phyloP scores from a whole-genome alignment of 202 grass and related monocot genomes.

The Carex sylvatica region DNA sequence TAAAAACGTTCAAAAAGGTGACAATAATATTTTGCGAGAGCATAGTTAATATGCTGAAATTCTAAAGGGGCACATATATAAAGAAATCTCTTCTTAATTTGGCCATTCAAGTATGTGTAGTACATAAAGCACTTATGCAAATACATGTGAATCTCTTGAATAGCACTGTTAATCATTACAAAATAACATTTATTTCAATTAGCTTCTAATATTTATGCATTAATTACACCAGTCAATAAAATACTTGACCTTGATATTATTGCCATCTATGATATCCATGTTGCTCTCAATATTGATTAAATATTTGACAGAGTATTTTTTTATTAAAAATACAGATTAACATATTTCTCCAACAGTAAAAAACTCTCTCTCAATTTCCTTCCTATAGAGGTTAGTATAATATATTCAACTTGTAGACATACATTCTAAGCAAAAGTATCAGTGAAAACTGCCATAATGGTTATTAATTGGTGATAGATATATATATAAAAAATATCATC shows the following conservation, averaged over 20 bases:
- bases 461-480: not conserved
- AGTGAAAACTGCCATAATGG: not conserved
- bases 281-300: not conserved
- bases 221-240: not conserved
- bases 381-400: not conserved
- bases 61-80: not conserved
- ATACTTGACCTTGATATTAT: not conserved
- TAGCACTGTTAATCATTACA: too few relatives aligned
- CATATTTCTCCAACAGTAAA: not conserved
- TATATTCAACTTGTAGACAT: constrained; percentile 13
- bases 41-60: not conserved
- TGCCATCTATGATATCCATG: not conserved
- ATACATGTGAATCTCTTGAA: too few relatives aligned
- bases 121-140: too few relatives aligned
- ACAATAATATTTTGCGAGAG: too few relatives aligned
- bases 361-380: not conserved
- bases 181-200: not conserved
- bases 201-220: not conserved
- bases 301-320: not conserved
- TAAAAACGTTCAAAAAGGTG: not conserved
- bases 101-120: not conserved
- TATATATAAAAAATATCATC: too few relatives aligned
- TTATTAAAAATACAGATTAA: not conserved
- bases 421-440: not conserved
- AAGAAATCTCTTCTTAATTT: not conserved